Percentiles rank a stretch among this genome's conserved stretches.
Evolutionary conservation across 1,284 basidiomycete genomes (phyloP).

Genomic region (Thelephora terrestris): DNA sequence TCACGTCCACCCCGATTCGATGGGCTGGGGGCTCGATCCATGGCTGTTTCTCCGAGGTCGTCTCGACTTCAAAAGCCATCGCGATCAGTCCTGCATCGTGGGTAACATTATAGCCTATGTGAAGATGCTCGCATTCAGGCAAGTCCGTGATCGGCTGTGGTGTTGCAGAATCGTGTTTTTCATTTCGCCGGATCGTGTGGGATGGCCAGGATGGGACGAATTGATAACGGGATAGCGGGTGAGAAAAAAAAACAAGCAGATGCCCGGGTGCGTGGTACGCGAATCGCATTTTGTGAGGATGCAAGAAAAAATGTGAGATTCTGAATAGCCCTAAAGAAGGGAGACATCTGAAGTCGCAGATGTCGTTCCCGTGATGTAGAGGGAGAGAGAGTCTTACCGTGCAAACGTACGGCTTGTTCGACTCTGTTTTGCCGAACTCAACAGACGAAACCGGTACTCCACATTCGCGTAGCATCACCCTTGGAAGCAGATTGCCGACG

Average conservation of each 20-base stretch:
- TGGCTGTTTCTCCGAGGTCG: conserved; percentile 9
- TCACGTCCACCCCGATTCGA: conserved; percentile 66
- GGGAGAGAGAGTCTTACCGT: background rate
- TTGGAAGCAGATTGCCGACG: conserved; percentile 60
- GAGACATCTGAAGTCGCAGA: too few relatives aligned
- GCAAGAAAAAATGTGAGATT: too few relatives aligned
- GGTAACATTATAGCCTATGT: conserved; percentile 68
- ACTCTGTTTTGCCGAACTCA: conserved; percentile 42
- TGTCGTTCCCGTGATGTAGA: too few relatives aligned
- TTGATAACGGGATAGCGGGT: background rate
- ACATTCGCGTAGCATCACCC: conserved; percentile 45
- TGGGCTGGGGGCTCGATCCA: conserved; percentile 42
- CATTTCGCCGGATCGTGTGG: too few relatives aligned
- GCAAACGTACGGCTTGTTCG: conserved; percentile 61
- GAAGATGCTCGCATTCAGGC: conserved; percentile 21
- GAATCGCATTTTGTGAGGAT: too few relatives aligned
- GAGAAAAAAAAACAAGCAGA: conserved; percentile 17
- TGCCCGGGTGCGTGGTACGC: too few relatives aligned
- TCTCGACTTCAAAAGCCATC: conserved; percentile 50
- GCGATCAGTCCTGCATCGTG: conserved; percentile 67
- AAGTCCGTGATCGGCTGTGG: too few relatives aligned
- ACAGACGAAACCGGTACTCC: conserved; percentile 38
- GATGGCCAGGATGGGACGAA: background rate
- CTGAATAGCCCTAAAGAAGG: too few relatives aligned
- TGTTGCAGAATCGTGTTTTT: too few relatives aligned